Base-by-base conservation (phyloP, 2,329 filamentous ascomycete species). In the Fonsecaea multimorphosa region DNA sequence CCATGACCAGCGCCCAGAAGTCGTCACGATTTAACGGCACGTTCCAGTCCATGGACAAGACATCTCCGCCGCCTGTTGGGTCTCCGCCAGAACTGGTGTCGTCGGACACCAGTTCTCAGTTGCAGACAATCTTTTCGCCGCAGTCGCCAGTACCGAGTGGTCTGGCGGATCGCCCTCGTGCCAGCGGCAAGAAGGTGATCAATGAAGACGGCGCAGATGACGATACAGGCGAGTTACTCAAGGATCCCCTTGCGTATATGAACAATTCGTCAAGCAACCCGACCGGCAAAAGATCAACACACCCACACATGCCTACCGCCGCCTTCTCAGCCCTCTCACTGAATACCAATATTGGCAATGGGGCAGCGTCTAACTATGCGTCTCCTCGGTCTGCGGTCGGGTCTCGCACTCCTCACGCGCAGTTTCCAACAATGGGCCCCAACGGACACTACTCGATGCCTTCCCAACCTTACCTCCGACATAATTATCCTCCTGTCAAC, bases 401-500 rank as follows among this genome's bases (percentile, higher is more conserved):
- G 9, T 77, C 85, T 72, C 82, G 84, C 58, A 83, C 82, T 7
- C 82, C 85, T 6, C 78, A 79, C 5, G 78, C 81, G 8, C 79
- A 85, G 51, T 87, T 89, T 75, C 87, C 89, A 6, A 82, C 78
- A 68, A 78, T 80, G 65, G 78, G 78, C 6, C 76, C 80, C 14
- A 84, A 82, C 60, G 79, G 82, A 53, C 81, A 81, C 64, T 89
- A 85, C 72, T 84, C 85, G 69, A 82, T 86, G 69, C 82, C 82
- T 40, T 83, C 80, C 61, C 81, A 84, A 70, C 83, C 86, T 66
- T 90, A 85, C 71, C 69, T 85, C 83, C 73, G 80, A n/a, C 87
- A 87, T 68, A 89, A 89, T 67, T 91, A 92, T 68, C 94, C 94
- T 14, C 90, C 93, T 0, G 91, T 92, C 67, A 98, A 98, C 72